Evolutionary conservation across 1,284 basidiomycete species (phyloP).

Genomic region (Hemileia vastatrix): DNA sequence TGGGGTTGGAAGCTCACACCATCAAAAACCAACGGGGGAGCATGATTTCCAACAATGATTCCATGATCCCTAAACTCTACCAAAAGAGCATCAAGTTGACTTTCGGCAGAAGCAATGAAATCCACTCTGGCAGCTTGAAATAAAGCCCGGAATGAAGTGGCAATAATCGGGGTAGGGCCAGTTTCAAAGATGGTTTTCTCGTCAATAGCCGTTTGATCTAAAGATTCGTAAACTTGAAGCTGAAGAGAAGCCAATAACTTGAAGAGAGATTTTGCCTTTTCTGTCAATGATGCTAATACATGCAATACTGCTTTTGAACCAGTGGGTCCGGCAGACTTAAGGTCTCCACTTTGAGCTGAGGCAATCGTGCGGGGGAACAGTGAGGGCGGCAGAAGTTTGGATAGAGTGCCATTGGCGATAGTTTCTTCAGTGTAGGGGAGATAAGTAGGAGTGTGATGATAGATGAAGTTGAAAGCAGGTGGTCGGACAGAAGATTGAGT

Average conservation of each 20-base stretch:
- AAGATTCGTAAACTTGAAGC: conserved; percentile 1
- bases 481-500: conserved; percentile 23
- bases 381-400: conserved; percentile 28
- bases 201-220: conserved; percentile 3
- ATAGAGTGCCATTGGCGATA: conserved; percentile 24
- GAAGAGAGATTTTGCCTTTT: conserved; percentile 56
- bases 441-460: conserved; percentile 78
- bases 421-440: conserved; percentile 65
- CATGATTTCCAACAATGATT: conserved; percentile 55
- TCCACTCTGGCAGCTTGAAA: conserved; percentile 55
- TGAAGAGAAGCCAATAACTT: conserved; percentile 25
- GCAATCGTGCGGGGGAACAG: conserved; percentile 48
- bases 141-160: conserved; percentile 24
- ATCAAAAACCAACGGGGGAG: conserved; percentile 28
- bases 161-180: conserved; percentile 22
- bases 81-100: conserved; percentile 65
- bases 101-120: conserved; percentile 78
- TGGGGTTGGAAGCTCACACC: conserved; percentile 45
- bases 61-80: conserved; percentile 83
- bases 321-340: conserved; percentile 53
- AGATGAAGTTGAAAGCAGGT: conserved; percentile 68
- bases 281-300: conserved; percentile 72
- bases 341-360: conserved; percentile 50
- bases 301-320: conserved; percentile 56
- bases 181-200: conserved; percentile 42